phyloP scores from a whole-genome alignment of 768 basidiomycete species.

The Lactarius deliciosus region DNA sequence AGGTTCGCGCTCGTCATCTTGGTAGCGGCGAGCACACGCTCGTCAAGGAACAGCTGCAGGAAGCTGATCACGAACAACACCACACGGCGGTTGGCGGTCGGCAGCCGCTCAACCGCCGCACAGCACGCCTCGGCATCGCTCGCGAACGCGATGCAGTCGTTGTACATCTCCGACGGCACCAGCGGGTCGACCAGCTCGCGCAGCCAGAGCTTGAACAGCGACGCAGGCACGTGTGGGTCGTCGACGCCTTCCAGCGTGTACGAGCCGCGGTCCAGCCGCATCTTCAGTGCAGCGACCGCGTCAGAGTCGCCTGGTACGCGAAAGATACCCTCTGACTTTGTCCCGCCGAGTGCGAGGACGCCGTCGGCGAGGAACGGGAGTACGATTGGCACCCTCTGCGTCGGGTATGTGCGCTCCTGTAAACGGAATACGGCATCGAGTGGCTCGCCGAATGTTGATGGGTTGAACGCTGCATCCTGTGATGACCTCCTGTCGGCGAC shows the following conservation, averaged over 20 bases:
- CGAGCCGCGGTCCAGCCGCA: slow-evolving; percentile 87
- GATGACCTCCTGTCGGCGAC: slow-evolving; percentile 21
- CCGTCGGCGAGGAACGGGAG: slow-evolving; percentile 92
- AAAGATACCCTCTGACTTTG: slow-evolving; percentile 87
- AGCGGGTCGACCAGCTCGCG: slow-evolving; percentile 91
- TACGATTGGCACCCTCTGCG: slow-evolving; percentile 85
- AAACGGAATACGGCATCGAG: slow-evolving; percentile 80
- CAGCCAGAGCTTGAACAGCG: slow-evolving; percentile 90
- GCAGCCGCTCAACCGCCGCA: slow-evolving; percentile 71
- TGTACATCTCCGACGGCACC: slow-evolving; percentile 87
- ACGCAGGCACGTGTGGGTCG: slow-evolving; percentile 88
- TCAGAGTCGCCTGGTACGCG: slow-evolving; percentile 90
- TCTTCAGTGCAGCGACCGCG: slow-evolving; percentile 81
- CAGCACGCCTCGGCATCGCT: slow-evolving; percentile 69
- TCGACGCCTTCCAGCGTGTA: slow-evolving; percentile 88
- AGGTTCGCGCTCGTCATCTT: slow-evolving; percentile 92
- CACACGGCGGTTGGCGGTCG: slow-evolving; percentile 83
- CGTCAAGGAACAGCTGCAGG: slow-evolving; percentile 83
- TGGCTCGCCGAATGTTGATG: slow-evolving; percentile 91
- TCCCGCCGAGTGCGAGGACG: slow-evolving; percentile 84
- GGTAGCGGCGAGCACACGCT: slow-evolving; percentile 65
- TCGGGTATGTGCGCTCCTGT: slow-evolving; percentile 84
- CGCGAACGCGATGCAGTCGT: slow-evolving; percentile 76
- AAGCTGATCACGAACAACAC: slow-evolving; percentile 89
- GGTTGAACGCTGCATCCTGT: slow-evolving; percentile 91